These are phyloP conservation scores for Uronychia binucleata DNA, from an alignment of 73 alveolate genomes.

Conservation along the genomic window DNA sequence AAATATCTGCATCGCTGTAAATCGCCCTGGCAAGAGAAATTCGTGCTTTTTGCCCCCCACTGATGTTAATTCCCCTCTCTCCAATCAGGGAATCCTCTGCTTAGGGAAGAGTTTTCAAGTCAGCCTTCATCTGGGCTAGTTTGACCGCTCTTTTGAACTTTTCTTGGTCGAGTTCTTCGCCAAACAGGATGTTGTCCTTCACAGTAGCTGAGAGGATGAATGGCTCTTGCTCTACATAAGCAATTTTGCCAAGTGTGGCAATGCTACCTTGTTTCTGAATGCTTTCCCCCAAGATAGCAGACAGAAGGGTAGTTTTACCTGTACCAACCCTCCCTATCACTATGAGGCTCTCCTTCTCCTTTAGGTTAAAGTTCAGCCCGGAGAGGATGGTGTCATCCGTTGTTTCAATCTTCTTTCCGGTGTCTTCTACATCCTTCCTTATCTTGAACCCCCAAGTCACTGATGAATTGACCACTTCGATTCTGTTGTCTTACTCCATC, in stretches of 20 bases:
- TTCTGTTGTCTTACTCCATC: not conserved
- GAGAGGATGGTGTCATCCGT: not conserved
- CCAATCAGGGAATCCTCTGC: slow-evolving; percentile 71
- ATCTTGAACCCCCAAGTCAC: not conserved
- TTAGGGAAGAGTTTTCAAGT: slow-evolving; percentile 48
- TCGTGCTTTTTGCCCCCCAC: slow-evolving; percentile 83
- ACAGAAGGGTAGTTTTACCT: slow-evolving; percentile 89
- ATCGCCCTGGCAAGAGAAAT: slow-evolving; percentile 72
- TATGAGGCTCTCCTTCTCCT: not conserved
- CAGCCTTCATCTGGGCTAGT: slow-evolving; percentile 33
- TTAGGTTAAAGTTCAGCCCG: not conserved
- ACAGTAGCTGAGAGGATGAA: slow-evolving; percentile 61
- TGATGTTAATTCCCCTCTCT: slow-evolving; percentile 70
- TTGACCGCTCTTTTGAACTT: slow-evolving; percentile 41
- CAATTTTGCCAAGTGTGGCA: slow-evolving; percentile 37
- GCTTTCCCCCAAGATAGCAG: slow-evolving; percentile 67
- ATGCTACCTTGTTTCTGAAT: slow-evolving; percentile 6
- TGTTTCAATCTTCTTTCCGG: not conserved
- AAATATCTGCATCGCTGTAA: slow-evolving; percentile 62
- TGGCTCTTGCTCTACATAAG: slow-evolving; percentile 58
- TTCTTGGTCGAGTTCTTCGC: slow-evolving; percentile 37
- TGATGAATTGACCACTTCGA: not conserved
- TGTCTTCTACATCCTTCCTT: not conserved
- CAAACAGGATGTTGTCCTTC: slow-evolving; percentile 50
- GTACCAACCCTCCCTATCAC: slow-evolving; percentile 91